Evolutionary conservation across 2,329 filamentous ascomycete genomes (phyloP), one percentile per base, ranked within the genome.

Genomic region (Hypomyces rosellus): DNA sequence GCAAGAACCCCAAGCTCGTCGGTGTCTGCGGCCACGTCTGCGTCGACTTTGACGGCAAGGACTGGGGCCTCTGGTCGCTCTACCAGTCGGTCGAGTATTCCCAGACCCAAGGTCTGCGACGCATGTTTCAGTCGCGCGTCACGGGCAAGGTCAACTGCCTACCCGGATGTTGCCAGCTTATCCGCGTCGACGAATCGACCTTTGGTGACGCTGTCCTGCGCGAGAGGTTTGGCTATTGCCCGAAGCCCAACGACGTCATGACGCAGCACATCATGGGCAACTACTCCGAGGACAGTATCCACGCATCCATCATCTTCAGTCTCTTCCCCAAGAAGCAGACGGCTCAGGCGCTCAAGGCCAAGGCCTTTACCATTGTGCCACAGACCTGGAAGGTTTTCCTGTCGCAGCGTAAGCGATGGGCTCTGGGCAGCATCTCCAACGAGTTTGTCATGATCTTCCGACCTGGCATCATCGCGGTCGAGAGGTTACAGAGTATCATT

Each of bases 111-210:
- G 71, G 70, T 4, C 64, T 76, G 42, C 68, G 72, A 2, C 69
- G 74, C 9, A 71, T 75, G 60, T 74, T 75, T 55, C 74, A 77
- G 57, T 74, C 72, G 8, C 66, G 72, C 34, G 67, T 73, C 42
- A 76, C 74, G 0, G 71, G 73, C 50, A 76, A 75, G 48, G 74
- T 76, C 43, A 74, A 73, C 36, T 75, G 72, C 54, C 65, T 74
- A 2, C 72, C 73, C 0, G 73, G 74, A 5, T 76, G 74, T 44
- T 77, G 74, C 51, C 74, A 77, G 56, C 65, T 77, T 14, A 72
- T 77, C 46, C 72, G 70, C 12, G 69, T 77, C 12, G 72, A 74
- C 46, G 73, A 75, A 54, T 69, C 72, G 11, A 76, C 74, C 0
- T 75, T 73, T 56, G 72, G 73, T 2, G 72, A 75, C 52, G 62